Conservation (phyloP, 2,329 filamentous ascomycete genomes). For the Diaporthe eres region DNA sequence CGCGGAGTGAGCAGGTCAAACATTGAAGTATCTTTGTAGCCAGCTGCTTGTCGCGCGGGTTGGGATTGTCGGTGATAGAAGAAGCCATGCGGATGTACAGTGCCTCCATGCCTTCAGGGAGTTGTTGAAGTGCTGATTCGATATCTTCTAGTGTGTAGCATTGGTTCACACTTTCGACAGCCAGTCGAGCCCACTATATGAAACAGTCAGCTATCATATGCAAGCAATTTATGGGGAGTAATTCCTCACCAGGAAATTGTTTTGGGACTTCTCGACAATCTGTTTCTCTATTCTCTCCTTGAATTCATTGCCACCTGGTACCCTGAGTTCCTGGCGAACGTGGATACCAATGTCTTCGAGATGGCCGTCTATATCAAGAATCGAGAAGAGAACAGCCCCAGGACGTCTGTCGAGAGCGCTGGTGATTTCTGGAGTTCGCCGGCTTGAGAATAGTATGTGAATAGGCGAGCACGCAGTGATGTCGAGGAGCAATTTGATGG, state of each 20-base stretch:
- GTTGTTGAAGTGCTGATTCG: not conserved
- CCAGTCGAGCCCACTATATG: not conserved
- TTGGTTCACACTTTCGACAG: not conserved
- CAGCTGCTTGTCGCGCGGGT: not conserved
- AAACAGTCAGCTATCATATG: not conserved
- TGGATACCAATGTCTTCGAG: not conserved
- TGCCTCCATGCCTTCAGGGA: not conserved
- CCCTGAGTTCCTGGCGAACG: slow-evolving; percentile 4
- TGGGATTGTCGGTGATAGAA: not conserved
- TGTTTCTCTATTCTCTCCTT: not conserved
- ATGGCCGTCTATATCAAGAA: not conserved
- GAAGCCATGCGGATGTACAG: slow-evolving; percentile 15
- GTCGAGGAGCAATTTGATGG: slow-evolving; percentile 9
- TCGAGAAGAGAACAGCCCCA: not conserved
- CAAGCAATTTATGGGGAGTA: not conserved
- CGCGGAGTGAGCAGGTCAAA: not conserved
- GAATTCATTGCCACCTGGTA: not conserved
- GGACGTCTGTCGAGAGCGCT: not conserved
- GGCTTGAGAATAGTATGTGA: not conserved
- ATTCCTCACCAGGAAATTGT: not conserved
- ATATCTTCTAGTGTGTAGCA: slow-evolving; percentile 9
- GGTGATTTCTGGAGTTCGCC: not conserved
- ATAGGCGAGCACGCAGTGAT: not conserved
- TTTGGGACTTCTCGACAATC: not conserved
- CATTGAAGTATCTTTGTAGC: not conserved